Percentiles rank a stretch among this genome's conserved stretches.
Conservation (phyloP, 2,329 filamentous ascomycete genomes). For the Venturia pyrina region DNA sequence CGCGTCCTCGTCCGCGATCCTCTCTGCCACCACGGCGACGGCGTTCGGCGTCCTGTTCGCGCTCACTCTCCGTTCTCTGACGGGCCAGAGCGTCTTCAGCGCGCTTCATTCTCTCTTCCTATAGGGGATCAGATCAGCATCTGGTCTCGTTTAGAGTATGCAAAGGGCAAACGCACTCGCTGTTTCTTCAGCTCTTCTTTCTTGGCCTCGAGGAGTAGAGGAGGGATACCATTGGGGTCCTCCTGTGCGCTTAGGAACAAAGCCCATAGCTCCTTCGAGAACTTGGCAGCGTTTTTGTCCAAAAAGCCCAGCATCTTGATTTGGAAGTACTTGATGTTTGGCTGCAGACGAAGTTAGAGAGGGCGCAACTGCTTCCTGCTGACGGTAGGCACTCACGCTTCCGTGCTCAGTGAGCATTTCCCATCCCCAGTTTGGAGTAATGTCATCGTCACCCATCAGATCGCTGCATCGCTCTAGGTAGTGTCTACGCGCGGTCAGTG, state of each 20-base stretch:
- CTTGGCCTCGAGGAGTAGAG: conserved; percentile 91
- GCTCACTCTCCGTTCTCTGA: conserved; percentile 59
- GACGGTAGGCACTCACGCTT: background rate
- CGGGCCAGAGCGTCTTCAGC: conserved; percentile 64
- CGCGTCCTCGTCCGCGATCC: conserved; percentile 25
- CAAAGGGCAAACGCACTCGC: conserved; percentile 51
- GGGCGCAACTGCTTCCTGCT: background rate
- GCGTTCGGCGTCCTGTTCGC: conserved; percentile 60
- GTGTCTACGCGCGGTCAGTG: conserved; percentile 53
- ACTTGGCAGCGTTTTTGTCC: conserved; percentile 78
- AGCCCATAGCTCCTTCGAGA: conserved; percentile 92
- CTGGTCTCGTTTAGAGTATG: background rate
- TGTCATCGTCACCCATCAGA: conserved; percentile 90
- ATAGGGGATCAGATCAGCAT: background rate
- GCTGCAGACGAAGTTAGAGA: conserved; percentile 41
- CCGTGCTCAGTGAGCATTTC: conserved; percentile 42
- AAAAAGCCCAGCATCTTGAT: conserved; percentile 93
- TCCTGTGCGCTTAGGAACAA: conserved; percentile 82
- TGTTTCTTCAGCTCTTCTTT: conserved; percentile 91
- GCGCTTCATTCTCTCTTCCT: conserved; percentile 76
- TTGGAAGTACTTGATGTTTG: conserved; percentile 90
- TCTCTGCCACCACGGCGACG: conserved; percentile 54
- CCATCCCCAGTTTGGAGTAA: conserved; percentile 78
- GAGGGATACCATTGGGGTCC: conserved; percentile 82
- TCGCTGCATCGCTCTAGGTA: conserved; percentile 80